phyloP scores from a whole-genome alignment of 2,329 filamentous ascomycete genomes.

The Colletotrichum melonis region DNA sequence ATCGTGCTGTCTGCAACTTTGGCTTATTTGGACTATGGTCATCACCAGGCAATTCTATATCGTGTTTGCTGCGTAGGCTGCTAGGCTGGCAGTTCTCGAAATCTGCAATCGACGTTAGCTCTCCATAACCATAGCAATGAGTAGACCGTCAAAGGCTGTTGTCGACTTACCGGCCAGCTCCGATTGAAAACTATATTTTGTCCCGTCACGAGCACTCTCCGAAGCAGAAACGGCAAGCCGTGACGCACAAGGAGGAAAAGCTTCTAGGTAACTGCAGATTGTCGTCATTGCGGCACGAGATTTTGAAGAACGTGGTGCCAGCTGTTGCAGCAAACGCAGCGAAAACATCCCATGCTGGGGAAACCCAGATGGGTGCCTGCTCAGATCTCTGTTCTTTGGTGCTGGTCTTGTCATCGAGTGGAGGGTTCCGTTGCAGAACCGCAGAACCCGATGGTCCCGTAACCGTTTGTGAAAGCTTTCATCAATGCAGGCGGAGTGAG shows the following conservation, averaged over 20 bases:
- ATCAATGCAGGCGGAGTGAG: slow-evolving; percentile 38
- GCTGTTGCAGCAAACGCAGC: slow-evolving; percentile 11
- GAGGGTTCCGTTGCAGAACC: slow-evolving; percentile 26
- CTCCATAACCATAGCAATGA: neutral
- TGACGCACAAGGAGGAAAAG: neutral
- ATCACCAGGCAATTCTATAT: slow-evolving; percentile 47
- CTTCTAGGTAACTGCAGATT: slow-evolving; percentile 31
- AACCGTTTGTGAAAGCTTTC: slow-evolving; percentile 37
- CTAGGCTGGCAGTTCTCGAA: slow-evolving; percentile 24
- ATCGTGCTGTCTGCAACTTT: slow-evolving; percentile 53
- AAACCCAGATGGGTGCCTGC: slow-evolving; percentile 37
- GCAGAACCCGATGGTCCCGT: slow-evolving; percentile 30
- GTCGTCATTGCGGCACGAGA: slow-evolving; percentile 40
- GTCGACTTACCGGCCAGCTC: slow-evolving; percentile 42
- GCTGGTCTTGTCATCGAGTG: slow-evolving; percentile 37
- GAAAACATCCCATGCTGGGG: slow-evolving; percentile 1
- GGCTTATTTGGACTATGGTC: slow-evolving; percentile 51
- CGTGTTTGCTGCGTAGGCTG: slow-evolving; percentile 33
- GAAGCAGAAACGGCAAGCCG: too few relatives aligned
- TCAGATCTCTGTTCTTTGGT: slow-evolving; percentile 50
- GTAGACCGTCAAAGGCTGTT: too few relatives aligned
- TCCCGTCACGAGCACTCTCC: slow-evolving; percentile 34
- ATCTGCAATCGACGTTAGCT: slow-evolving; percentile 16
- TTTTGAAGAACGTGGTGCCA: slow-evolving; percentile 12
- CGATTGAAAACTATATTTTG: slow-evolving; percentile 54